A percentile compares a stretch with the other conserved stretches of the same genome.
Conservation (phyloP, 306 rosid genomes). For the Casuarina cunninghamiana region DNA sequence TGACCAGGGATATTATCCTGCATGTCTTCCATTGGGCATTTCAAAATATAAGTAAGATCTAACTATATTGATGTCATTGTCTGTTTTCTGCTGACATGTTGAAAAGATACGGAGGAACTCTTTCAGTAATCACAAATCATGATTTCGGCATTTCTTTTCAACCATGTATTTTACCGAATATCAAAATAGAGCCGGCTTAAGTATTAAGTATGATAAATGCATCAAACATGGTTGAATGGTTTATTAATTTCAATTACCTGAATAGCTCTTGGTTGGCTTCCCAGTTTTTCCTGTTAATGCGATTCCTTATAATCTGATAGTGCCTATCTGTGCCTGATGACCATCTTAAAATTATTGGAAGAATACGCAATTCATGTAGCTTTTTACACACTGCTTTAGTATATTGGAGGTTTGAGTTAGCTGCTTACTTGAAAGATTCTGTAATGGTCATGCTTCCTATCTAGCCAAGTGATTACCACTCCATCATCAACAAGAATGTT, state of each 20-base stretch:
- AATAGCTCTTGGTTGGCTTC: background rate
- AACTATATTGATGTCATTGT: background rate
- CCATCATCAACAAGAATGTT: background rate
- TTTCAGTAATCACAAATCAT: background rate
- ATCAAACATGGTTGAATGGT: background rate
- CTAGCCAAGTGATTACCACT: too few species aligned
- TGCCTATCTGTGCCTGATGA: background rate
- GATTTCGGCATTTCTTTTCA: background rate
- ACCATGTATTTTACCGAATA: background rate
- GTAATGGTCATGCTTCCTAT: background rate
- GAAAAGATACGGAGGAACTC: background rate
- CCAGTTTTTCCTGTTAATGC: background rate
- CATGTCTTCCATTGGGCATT: background rate
- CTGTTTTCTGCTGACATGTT: background rate
- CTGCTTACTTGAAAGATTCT: background rate
- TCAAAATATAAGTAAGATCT: background rate
- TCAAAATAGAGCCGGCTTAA: background rate
- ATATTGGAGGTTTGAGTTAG: background rate
- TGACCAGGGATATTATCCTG: conserved; percentile 22
- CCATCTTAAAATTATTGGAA: background rate
- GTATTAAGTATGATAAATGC: background rate
- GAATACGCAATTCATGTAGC: background rate
- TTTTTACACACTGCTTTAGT: background rate
- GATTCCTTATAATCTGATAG: background rate
- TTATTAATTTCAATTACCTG: background rate